Evolutionary conservation across 768 basidiomycete species (phyloP).

Genomic region (Russula dissimulans): DNA sequence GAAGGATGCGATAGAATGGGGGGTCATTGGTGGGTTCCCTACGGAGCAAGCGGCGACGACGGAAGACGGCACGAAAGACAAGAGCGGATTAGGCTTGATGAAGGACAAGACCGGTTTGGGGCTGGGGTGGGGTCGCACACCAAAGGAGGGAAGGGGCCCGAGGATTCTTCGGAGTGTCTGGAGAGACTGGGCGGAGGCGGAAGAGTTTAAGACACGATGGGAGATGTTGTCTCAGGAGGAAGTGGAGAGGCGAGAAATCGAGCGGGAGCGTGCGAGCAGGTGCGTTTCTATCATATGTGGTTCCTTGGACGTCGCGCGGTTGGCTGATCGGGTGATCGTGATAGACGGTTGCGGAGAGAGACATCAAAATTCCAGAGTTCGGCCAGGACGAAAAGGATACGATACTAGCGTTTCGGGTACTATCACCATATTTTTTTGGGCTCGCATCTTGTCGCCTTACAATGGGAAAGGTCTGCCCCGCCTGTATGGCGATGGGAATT

Average conservation of each 20-base stretch:
- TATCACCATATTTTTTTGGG: not conserved
- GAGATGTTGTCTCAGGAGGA: slow-evolving; percentile 86
- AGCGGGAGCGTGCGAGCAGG: slow-evolving; percentile 79
- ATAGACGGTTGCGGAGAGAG: slow-evolving; percentile 52
- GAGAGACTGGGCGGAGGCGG: slow-evolving; percentile 91
- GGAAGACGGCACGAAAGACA: slow-evolving; percentile 35
- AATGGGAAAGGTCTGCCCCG: no score
- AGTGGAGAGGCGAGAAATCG: slow-evolving; percentile 81
- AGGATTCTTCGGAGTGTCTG: slow-evolving; percentile 80
- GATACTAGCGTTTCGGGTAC: slow-evolving; percentile 3
- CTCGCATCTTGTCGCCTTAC: not conserved
- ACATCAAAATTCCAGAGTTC: slow-evolving; percentile 55
- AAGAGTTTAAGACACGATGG: slow-evolving; percentile 82
- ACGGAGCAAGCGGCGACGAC: slow-evolving; percentile 26
- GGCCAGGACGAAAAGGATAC: slow-evolving; percentile 21
- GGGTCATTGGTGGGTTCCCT: slow-evolving; percentile 61
- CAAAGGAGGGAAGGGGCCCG: slow-evolving; percentile 72
- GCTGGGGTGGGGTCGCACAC: slow-evolving; percentile 64
- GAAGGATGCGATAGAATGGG: slow-evolving; percentile 91
- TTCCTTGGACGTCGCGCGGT: not conserved
- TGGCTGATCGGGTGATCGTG: not conserved
- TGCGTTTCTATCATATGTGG: slow-evolving; percentile 23
- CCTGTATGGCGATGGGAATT: no score
- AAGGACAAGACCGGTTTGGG: slow-evolving; percentile 81
- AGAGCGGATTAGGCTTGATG: slow-evolving; percentile 44